Evolutionary conservation across 176 grass and related monocot species (phyloP).

Genomic region (Elymus sibiricus): DNA sequence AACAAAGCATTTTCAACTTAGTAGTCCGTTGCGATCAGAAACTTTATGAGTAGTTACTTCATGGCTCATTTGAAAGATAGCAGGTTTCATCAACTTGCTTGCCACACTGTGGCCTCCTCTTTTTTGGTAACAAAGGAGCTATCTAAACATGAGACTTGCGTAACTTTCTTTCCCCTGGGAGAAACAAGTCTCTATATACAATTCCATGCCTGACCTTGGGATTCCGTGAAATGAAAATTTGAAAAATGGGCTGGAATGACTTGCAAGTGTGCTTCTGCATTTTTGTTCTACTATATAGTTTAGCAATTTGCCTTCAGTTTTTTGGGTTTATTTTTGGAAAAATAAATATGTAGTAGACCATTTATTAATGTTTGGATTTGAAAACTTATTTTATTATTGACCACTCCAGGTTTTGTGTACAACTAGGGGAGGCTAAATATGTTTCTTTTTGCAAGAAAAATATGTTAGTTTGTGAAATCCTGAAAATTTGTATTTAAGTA

Average conservation of each 20-base stretch:
- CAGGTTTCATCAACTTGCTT: too few relatives aligned
- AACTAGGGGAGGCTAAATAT: background rate
- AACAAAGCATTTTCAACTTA: too few relatives aligned
- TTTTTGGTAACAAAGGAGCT: conserved; percentile 59
- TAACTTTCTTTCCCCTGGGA: conserved; percentile 79
- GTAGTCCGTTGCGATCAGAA: too few relatives aligned
- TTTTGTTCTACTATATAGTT: conserved; percentile 3
- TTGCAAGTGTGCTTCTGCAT: conserved; percentile 47
- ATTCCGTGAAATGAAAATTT: conserved; percentile 68
- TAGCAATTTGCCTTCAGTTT: background rate
- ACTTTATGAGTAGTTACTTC: too few relatives aligned
- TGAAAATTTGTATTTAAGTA: background rate
- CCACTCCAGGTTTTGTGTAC: background rate
- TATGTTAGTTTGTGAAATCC: background rate
- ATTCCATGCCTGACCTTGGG: conserved; percentile 91
- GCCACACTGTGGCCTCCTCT: too few relatives aligned
- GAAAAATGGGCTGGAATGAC: conserved; percentile 80
- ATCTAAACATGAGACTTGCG: conserved; percentile 78
- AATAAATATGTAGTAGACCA: too few relatives aligned
- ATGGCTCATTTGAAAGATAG: too few relatives aligned
- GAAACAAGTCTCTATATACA: conserved; percentile 91
- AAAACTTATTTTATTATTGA: conserved; percentile 2
- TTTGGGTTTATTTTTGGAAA: background rate
- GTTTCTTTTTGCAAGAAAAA: background rate
- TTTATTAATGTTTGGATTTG: background rate